These are phyloP conservation scores for Chlorokybus atmophyticus DNA, from an alignment of 139 green algal species.

Conservation along the genomic window DNA sequence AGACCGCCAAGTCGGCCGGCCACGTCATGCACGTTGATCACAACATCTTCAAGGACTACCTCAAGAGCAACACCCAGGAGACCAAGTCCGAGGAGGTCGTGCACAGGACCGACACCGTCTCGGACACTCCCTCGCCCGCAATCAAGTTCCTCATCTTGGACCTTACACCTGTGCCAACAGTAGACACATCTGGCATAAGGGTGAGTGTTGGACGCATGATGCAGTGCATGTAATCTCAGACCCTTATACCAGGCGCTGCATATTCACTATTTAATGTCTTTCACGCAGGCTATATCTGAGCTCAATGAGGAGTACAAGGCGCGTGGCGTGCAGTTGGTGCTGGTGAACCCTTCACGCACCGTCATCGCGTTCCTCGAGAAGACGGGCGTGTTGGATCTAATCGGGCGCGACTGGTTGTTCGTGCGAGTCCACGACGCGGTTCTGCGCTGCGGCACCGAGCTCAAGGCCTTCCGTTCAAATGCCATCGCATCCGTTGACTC, in stretches of 20 bases:
- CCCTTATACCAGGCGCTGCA: background rate
- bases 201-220: background rate
- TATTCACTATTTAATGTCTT: background rate
- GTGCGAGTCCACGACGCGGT: conserved; percentile 27
- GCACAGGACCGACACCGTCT: too few relatives aligned
- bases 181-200: conserved; percentile 49
- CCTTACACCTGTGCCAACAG: conserved; percentile 53
- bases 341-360: conserved; percentile 43
- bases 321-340: conserved; percentile 31
- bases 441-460: conserved; percentile 15
- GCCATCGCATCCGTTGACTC: too few relatives aligned
- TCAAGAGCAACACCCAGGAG: background rate
- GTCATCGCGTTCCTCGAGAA: conserved; percentile 13
- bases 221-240: background rate
- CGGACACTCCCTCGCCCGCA: background rate
- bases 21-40: too few relatives aligned
- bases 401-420: conserved; percentile 31
- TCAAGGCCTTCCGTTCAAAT: too few relatives aligned
- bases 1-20: background rate
- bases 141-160: conserved; percentile 63
- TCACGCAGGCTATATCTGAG: too few relatives aligned
- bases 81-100: too few relatives aligned
- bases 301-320: too few relatives aligned
- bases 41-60: background rate
- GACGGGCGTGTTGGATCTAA: conserved; percentile 16